A percentile compares a stretch with the other conserved stretches of the same genome.
Evolutionary conservation across 768 basidiomycete species (phyloP).

Genomic region (Cyclocybe aegerita): DNA sequence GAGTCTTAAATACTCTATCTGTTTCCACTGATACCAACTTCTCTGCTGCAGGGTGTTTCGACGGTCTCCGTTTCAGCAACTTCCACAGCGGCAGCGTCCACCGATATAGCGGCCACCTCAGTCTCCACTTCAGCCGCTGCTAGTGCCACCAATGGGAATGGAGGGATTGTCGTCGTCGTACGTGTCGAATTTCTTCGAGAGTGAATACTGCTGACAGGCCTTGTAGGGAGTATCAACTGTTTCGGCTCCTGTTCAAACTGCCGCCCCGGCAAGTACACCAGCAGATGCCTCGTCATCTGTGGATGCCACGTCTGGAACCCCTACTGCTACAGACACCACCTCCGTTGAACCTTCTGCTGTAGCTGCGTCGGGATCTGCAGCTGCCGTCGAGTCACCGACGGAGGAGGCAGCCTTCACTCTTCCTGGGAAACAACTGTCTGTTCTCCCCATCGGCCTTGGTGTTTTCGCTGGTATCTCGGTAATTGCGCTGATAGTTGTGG

Average conservation of each 20-base stretch:
- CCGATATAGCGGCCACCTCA: constrained; percentile 8
- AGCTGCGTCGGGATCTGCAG: constrained; percentile 23
- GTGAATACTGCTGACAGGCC: background rate
- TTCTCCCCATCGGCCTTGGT: constrained; percentile 81
- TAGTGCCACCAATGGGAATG: background rate
- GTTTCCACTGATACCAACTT: background rate
- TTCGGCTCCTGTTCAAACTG: constrained; percentile 3
- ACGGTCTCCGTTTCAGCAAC: constrained; percentile 15
- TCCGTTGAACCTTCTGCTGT: constrained; percentile 11
- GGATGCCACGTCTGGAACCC: background rate
- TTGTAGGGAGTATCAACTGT: constrained; percentile 13
- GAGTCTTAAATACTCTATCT: background rate
- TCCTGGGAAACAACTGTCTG: constrained; percentile 72
- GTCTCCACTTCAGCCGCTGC: constrained; percentile 6
- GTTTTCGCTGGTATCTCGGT: constrained; percentile 86
- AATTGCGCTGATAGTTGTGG: constrained; percentile 79
- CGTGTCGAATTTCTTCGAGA: background rate
- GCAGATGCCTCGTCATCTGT: no score
- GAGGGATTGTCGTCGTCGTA: constrained; percentile 10
- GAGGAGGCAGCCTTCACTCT: constrained; percentile 50
- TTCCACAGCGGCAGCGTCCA: constrained; percentile 4
- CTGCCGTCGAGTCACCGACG: constrained; percentile 32
- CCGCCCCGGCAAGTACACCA: background rate
- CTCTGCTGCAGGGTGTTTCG: constrained; percentile 14
- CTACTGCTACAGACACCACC: constrained; percentile 17